Evolutionary conservation across 1,284 basidiomycete species (phyloP).

Genomic region (Serendipita sp.): DNA sequence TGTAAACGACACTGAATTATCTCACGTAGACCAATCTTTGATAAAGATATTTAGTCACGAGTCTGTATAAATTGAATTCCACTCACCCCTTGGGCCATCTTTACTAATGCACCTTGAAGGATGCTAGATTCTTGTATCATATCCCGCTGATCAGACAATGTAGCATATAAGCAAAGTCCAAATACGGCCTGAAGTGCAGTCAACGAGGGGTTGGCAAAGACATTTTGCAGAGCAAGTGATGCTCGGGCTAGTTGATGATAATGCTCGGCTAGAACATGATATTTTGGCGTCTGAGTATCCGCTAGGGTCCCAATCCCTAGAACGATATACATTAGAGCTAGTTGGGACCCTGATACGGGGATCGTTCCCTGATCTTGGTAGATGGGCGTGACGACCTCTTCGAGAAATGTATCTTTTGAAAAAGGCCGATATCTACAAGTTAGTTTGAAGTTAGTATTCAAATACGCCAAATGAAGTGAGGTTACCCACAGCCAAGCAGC

Average conservation of each 20-base stretch:
- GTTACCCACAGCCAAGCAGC: conserved; percentile 51
- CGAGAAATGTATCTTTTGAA: conserved; percentile 25
- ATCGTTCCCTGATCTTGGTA: background rate
- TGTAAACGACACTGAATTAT: too few relatives aligned
- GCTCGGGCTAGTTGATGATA: conserved; percentile 48
- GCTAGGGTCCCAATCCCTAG: conserved; percentile 33
- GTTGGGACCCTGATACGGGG: conserved; percentile 31
- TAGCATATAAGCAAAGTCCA: background rate
- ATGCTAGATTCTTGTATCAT: background rate
- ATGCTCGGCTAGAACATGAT: conserved; percentile 36
- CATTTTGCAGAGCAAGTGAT: conserved; percentile 42
- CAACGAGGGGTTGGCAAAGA: conserved; percentile 38
- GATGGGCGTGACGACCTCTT: background rate
- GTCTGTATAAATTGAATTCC: background rate
- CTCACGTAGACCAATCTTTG: conserved; percentile 53
- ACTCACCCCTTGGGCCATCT: background rate
- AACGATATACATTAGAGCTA: conserved; percentile 26
- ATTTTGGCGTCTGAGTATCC: conserved; percentile 34
- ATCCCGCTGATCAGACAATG: background rate
- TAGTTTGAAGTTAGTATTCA: conserved; percentile 20
- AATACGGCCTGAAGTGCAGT: background rate
- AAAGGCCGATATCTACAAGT: conserved; percentile 40
- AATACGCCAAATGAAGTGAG: conserved; percentile 9
- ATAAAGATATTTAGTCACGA: too few relatives aligned
- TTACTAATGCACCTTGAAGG: background rate